phyloP scores from a whole-genome alignment of 176 grass and related monocot species.

The Chrysopogon serrulatus region DNA sequence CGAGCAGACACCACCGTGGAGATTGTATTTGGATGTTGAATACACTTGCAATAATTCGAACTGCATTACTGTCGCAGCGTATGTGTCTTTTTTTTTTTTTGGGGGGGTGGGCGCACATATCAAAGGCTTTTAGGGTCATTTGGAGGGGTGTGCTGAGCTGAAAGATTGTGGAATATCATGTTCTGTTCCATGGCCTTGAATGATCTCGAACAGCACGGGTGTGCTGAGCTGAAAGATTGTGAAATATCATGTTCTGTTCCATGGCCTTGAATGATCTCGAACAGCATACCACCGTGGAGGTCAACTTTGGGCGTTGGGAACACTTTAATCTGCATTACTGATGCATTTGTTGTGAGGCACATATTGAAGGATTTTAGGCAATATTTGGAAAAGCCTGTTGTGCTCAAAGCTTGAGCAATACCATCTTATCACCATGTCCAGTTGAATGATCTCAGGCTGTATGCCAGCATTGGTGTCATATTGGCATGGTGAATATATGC shows the following conservation, averaged over 20 bases:
- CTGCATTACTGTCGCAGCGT: neutral
- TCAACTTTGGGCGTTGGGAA: slow-evolving; percentile 13
- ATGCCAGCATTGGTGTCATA: slow-evolving; percentile 10
- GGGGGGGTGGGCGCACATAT: too few species aligned
- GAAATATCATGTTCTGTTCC: neutral
- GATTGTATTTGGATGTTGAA: neutral
- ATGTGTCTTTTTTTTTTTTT: neutral
- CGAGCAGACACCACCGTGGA: neutral
- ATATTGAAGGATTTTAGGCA: neutral
- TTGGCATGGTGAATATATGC: neutral
- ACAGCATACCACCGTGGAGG: neutral
- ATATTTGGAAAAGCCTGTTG: slow-evolving; percentile 7
- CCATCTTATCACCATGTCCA: neutral
- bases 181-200: neutral
- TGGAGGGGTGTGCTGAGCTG: neutral
- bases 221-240: slow-evolving; percentile 20
- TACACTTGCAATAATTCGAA: neutral
- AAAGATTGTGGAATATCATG: slow-evolving; percentile 17
- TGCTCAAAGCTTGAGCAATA: slow-evolving; percentile 17
- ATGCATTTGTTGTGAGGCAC: neutral
- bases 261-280: neutral
- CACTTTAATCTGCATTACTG: neutral
- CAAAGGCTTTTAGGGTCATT: neutral
- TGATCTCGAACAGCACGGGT: neutral
- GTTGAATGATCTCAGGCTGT: neutral